Percentiles rank a stretch among this genome's conserved stretches.
Evolutionary conservation across 345 rosid genomes (phyloP).

Genomic region (Linum tenue): DNA sequence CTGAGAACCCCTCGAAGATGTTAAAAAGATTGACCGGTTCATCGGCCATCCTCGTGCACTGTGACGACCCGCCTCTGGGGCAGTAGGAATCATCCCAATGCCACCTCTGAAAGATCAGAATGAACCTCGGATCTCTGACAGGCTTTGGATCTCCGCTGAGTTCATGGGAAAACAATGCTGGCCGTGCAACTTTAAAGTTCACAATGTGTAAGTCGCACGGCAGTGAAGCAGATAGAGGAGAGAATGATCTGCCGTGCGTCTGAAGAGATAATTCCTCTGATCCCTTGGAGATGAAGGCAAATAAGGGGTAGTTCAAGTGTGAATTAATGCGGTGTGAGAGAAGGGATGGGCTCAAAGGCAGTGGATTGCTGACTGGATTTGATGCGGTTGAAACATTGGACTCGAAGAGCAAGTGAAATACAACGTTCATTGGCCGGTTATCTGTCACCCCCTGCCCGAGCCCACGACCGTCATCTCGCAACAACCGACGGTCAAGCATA

Average conservation of each 20-base stretch:
- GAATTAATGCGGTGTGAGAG: constrained; percentile 68
- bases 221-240: constrained; percentile 59
- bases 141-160: constrained; percentile 46
- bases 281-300: constrained; percentile 69
- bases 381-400: constrained; percentile 52
- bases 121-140: constrained; percentile 53
- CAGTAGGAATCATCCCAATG: constrained; percentile 74
- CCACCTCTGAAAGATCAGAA: constrained; percentile 57
- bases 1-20: constrained; percentile 68
- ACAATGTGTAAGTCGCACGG: constrained; percentile 93
- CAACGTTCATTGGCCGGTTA: constrained; percentile 64
- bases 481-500: constrained; percentile 85
- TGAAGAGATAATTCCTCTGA: constrained; percentile 53
- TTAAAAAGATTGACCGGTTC: constrained; percentile 57
- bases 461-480: constrained; percentile 91
- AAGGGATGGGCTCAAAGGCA: constrained; percentile 68
- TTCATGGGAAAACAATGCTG: constrained; percentile 55
- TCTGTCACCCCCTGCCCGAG: constrained; percentile 97
- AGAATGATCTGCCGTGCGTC: constrained; percentile 41
- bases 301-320: constrained; percentile 76
- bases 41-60: constrained; percentile 51
- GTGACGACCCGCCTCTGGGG: constrained; percentile 38
- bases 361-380: constrained; percentile 31
- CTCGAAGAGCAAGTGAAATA: constrained; percentile 65
- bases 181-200: constrained; percentile 76